Conservation (phyloP, 345 rosid species). For the Aquilaria yunnanensis region DNA sequence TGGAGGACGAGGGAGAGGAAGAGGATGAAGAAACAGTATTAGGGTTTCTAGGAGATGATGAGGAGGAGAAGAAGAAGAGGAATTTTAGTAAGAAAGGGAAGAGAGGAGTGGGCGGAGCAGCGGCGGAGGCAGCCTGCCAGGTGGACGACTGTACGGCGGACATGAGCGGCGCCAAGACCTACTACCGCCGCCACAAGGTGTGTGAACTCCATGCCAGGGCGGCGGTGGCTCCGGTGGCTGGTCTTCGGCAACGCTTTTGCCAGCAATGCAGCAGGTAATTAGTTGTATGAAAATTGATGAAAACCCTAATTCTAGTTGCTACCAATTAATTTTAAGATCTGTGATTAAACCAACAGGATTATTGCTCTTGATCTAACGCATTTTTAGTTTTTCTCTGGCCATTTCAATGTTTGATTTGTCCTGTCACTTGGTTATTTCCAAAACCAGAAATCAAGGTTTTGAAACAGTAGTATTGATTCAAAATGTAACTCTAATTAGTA, state of each 20-base stretch:
- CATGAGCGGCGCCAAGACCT: conserved; percentile 60
- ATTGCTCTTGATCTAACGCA: no score
- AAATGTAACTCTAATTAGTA: no score
- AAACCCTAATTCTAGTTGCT: conserved; percentile 30
- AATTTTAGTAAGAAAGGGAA: conserved; percentile 29
- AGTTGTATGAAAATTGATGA: neutral
- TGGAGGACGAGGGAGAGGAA: conserved; percentile 60
- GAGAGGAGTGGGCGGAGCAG: conserved; percentile 18
- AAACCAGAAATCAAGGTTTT: no score
- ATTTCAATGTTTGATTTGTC: no score
- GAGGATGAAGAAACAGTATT: conserved; percentile 22
- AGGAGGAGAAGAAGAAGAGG: conserved; percentile 17
- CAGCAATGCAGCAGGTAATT: conserved; percentile 95
- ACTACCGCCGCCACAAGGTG: conserved; percentile 85
- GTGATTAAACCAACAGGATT: no score
- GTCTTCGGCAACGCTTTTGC: conserved; percentile 78
- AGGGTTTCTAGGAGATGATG: conserved; percentile 42
- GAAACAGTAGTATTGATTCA: no score
- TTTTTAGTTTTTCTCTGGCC: neutral
- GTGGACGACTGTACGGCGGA: conserved; percentile 56
- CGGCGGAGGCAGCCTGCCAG: conserved; percentile 46
- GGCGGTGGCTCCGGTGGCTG: conserved; percentile 44
- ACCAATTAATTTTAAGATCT: no score
- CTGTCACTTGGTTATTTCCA: no score
- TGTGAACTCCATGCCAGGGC: conserved; percentile 88